Percentiles rank a stretch among this genome's conserved stretches.
Evolutionary conservation across 1,139 yeast genomes (phyloP).

Genomic region (Candida tropicalis): DNA sequence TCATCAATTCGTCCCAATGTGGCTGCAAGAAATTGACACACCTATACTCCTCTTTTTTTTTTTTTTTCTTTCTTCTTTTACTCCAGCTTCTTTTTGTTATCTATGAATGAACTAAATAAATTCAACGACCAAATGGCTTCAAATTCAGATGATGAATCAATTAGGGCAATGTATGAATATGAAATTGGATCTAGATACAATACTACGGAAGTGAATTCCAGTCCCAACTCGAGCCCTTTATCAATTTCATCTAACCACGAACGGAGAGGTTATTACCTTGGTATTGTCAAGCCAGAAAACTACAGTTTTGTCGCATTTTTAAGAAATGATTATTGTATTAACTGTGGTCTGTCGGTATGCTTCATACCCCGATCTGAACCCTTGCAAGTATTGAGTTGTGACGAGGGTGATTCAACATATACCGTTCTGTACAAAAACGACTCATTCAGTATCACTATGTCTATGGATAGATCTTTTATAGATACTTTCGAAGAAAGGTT

Average conservation of each 20-base stretch:
- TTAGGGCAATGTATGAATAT: neutral
- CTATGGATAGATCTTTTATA: neutral
- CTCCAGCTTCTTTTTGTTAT: too few relatives aligned
- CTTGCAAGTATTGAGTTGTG: neutral
- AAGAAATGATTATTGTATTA: constrained; percentile 1
- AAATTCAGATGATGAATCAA: neutral
- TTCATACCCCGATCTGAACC: neutral
- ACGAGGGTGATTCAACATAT: neutral
- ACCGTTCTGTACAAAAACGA: neutral
- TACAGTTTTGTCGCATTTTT: neutral
- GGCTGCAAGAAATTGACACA: constrained; percentile 6
- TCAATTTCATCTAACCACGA: neutral
- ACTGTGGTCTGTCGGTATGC: neutral
- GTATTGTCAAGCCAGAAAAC: neutral
- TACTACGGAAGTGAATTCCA: neutral
- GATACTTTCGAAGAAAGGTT: constrained; percentile 3
- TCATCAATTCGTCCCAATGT: neutral
- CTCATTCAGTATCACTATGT: neutral
- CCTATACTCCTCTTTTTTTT: neutral
- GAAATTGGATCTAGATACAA: neutral
- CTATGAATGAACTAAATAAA: neutral
- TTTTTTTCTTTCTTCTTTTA: neutral
- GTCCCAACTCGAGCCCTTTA: neutral
- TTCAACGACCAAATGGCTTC: too few relatives aligned
- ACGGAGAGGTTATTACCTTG: neutral